A percentile compares a stretch with the other conserved stretches of the same genome.
These are phyloP conservation scores for Blastomyces emzantsi DNA, from an alignment of 2,329 filamentous ascomycete species.

Conservation along the genomic window DNA sequence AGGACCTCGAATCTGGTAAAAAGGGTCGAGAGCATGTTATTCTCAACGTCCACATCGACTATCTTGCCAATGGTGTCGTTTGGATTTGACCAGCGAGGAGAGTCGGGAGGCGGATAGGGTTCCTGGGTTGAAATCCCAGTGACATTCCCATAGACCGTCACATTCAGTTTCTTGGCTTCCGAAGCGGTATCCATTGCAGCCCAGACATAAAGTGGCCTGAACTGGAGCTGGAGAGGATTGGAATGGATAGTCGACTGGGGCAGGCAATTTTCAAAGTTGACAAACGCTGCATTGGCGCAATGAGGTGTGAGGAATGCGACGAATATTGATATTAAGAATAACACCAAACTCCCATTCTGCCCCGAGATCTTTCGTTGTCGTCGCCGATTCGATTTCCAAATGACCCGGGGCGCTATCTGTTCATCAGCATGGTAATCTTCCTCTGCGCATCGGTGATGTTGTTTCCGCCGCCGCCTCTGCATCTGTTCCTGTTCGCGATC, in stretches of 20 bases:
- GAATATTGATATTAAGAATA: not conserved
- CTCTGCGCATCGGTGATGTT: not conserved
- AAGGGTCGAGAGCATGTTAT: conserved; percentile 62
- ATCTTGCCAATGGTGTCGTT: conserved; percentile 68
- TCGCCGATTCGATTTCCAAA: not conserved
- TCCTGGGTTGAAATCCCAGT: conserved; percentile 56
- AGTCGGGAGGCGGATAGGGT: conserved; percentile 51
- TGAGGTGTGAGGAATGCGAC: conserved; percentile 25
- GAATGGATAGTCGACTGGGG: conserved; percentile 49
- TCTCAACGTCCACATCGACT: conserved; percentile 48
- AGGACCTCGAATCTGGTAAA: conserved; percentile 63
- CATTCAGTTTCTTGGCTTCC: conserved; percentile 42
- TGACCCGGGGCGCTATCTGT: not conserved
- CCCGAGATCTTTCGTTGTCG: not conserved
- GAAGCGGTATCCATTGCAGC: conserved; percentile 55
- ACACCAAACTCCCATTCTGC: not conserved
- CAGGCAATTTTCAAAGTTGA: conserved; percentile 82
- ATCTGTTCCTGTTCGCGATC: not conserved
- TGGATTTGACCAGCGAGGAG: conserved; percentile 54
- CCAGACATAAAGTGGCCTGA: conserved; percentile 64
- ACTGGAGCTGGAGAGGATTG: conserved; percentile 60
- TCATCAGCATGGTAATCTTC: not conserved
- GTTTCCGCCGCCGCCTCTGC: not conserved
- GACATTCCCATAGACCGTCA: conserved; percentile 88
- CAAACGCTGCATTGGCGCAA: conserved; percentile 53